These are phyloP conservation scores for Mallotus japonicus DNA, from an alignment of 441 rosid genomes.

Conservation along the genomic window DNA sequence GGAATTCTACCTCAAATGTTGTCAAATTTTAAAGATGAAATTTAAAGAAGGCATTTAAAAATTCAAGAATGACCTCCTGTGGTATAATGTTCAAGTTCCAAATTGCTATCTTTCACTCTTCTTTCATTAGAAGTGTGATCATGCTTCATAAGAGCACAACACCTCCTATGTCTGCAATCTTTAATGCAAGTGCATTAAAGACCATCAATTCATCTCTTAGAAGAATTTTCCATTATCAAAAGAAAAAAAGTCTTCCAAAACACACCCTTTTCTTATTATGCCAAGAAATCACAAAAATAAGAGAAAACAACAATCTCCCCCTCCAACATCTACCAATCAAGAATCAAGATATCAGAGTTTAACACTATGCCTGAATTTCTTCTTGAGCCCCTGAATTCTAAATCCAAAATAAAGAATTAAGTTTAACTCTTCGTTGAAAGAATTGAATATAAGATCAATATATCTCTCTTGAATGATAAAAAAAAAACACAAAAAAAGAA, in stretches of 20 bases:
- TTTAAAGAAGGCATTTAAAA: background rate
- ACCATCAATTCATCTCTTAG: conserved; percentile 94
- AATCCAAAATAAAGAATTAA: conserved; percentile 16
- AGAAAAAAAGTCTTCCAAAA: background rate
- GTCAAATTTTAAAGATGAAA: conserved; percentile 1
- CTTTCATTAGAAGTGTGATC: too few species aligned
- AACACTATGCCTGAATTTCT: conserved; percentile 37
- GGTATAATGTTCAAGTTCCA: too few species aligned
- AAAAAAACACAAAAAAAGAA: too few species aligned
- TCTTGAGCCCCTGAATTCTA: conserved; percentile 28
- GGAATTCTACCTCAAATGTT: background rate
- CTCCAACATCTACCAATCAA: conserved; percentile 50
- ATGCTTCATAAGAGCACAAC: too few species aligned
- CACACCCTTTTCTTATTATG: background rate
- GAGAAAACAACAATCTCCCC: background rate
- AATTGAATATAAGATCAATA: conserved; percentile 18
- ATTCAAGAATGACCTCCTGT: background rate
- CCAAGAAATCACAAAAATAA: conserved; percentile 15
- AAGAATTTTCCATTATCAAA: conserved; percentile 53
- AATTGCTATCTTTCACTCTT: too few species aligned
- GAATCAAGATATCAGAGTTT: conserved; percentile 54
- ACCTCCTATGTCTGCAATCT: too few species aligned
- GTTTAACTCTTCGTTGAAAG: conserved; percentile 6
- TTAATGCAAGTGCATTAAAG: conserved; percentile 43
- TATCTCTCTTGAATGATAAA: conserved; percentile 19